These are phyloP conservation scores for Elaphomyces granulatus DNA, from an alignment of 495 filamentous ascomycete genomes.

Conservation along the genomic window DNA sequence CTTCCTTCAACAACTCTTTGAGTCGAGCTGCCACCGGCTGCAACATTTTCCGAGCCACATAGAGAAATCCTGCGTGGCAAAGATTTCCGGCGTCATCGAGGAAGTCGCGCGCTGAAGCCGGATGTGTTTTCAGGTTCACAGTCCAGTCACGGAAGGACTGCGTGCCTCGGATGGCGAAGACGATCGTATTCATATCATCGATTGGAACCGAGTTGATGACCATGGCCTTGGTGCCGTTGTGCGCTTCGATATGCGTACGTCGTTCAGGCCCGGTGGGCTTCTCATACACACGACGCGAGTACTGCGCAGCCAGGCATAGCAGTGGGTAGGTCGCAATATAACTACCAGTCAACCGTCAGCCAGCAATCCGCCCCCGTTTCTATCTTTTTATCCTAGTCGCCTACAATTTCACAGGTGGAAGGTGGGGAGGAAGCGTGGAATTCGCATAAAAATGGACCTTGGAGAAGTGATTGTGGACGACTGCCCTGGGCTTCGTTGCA, in stretches of 20 bases:
- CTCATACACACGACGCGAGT: slow-evolving; percentile 56
- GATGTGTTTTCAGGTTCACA: slow-evolving; percentile 57
- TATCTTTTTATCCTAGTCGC: too few species aligned
- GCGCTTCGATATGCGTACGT: slow-evolving; percentile 48
- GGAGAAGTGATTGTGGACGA: slow-evolving; percentile 46
- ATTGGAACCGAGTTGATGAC: slow-evolving; percentile 62
- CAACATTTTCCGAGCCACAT: slow-evolving; percentile 63
- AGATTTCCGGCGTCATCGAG: slow-evolving; percentile 61
- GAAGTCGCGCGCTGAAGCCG: slow-evolving; percentile 47
- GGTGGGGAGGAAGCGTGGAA: slow-evolving; percentile 50
- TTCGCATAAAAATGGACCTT: slow-evolving; percentile 71
- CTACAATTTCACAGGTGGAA: slow-evolving; percentile 52
- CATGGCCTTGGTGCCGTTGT: slow-evolving; percentile 65
- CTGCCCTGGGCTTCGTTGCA: slow-evolving; percentile 16
- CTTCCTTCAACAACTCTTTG: slow-evolving; percentile 49
- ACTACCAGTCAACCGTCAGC: too few species aligned
- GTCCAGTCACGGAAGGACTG: slow-evolving; percentile 74
- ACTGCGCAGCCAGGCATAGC: slow-evolving; percentile 58
- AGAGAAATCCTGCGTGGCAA: slow-evolving; percentile 65
- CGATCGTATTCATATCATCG: slow-evolving; percentile 60
- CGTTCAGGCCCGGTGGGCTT: slow-evolving; percentile 43
- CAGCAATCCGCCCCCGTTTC: too few species aligned
- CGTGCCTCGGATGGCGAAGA: slow-evolving; percentile 67
- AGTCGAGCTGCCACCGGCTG: slow-evolving; percentile 52
- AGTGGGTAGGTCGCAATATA: slow-evolving; percentile 56